Evolutionary conservation across 768 basidiomycete genomes (phyloP), one percentile per base, ranked within the genome.

Genomic region (Leccinum uliginosum): DNA sequence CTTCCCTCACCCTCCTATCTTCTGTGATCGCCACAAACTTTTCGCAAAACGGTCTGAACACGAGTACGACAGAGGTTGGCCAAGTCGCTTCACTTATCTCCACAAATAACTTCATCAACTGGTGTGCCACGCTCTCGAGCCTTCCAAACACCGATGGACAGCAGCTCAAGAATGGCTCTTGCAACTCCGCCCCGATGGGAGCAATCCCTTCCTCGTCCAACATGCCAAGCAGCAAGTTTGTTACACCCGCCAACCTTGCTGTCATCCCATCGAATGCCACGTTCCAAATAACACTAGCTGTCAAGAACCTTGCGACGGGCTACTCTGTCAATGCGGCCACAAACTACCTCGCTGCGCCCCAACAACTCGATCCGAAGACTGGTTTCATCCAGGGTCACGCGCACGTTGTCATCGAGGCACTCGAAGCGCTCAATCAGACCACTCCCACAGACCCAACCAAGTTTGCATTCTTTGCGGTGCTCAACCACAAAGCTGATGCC

Each of bases 31-130:
- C 82, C 12, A 59, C 65, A 4, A 80, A 81, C n/a, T 85, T 87
- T 57, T 76, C 73, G 15, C 72, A 82, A 47, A 67, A 83, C 58
- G 88, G 87, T 21, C 70, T 75, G 58, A 60, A 64, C 15, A 53
- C 40, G 23, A 63, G 57, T 26, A 60, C 67, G 21, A 59, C 73
- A 1, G 61, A 63, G 1, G 58, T 76, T 53, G 83, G 82, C 27
- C 78, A 85, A 69, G 77, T 78, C 23, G 73, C 83, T 14, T 85
- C 84, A 6, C 70, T 83, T 7, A 84, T 80, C 0, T 85, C 85
- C n/a, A 70, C 69, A 47, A 85, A 89, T 74, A 89, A 89, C 76
- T 90, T 85, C 68, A 86, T 87, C 73, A 86, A 86, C 73, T 85
- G 75, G 68, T 87, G 86, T 62, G 69, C 74, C 7, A 80, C 78